Evolutionary conservation across 2,329 filamentous ascomycete genomes (phyloP).

Genomic region (Penicillium expansum): DNA sequence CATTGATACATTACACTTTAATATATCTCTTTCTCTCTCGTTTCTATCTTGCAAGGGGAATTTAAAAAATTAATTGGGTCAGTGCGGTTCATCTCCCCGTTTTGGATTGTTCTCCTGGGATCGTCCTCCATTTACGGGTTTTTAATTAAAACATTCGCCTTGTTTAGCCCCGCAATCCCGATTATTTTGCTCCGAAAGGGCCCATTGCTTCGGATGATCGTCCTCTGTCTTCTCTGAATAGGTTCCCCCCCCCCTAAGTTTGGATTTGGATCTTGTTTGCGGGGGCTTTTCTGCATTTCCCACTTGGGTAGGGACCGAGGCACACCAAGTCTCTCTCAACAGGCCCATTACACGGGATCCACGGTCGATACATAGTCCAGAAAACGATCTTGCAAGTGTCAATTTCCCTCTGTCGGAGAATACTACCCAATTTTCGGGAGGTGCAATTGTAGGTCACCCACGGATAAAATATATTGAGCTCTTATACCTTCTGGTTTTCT

Average conservation of each 20-base stretch:
- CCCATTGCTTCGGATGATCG: slow-evolving; percentile 18
- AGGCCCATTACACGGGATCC: slow-evolving; percentile 26
- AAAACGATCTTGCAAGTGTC: neutral
- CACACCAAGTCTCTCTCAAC: slow-evolving; percentile 11
- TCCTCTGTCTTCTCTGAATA: slow-evolving; percentile 1
- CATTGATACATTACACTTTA: neutral
- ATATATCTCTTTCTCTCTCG: neutral
- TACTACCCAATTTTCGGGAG: slow-evolving; percentile 26
- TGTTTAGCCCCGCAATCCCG: slow-evolving; percentile 13
- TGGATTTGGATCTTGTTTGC: slow-evolving; percentile 4
- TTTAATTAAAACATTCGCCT: slow-evolving; percentile 4
- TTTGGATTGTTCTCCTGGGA: neutral
- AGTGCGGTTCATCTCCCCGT: slow-evolving; percentile 4
- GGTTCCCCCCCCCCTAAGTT: slow-evolving; percentile 12
- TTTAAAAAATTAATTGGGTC: neutral
- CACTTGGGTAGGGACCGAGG: slow-evolving; percentile 20
- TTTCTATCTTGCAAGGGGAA: neutral
- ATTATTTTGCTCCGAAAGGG: neutral
- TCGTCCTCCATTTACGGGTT: neutral
- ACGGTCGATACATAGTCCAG: slow-evolving; percentile 21
- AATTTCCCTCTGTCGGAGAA: slow-evolving; percentile 8
- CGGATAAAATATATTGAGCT: neutral
- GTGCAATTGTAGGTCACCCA: slow-evolving; percentile 15
- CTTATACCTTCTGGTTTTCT: neutral
- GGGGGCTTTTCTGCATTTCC: slow-evolving; percentile 11